These are phyloP conservation scores for Hygrocybe coccinea DNA, from an alignment of 768 basidiomycete species.

Conservation along the genomic window DNA sequence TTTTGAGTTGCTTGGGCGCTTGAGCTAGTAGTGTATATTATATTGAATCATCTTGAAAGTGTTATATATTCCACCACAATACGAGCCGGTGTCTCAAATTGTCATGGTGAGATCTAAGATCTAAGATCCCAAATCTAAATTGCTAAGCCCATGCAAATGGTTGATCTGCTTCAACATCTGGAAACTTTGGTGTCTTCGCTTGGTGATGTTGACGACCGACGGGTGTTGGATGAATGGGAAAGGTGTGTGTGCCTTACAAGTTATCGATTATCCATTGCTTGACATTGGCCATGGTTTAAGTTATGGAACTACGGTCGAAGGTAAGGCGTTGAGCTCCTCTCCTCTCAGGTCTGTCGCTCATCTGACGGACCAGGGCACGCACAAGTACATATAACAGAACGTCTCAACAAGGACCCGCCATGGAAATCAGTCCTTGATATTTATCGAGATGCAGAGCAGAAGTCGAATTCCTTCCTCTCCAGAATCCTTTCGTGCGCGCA, in stretches of 20 bases:
- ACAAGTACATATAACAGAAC: no score
- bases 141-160: no score
- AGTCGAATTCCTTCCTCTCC: conserved; percentile 9
- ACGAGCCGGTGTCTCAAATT: neutral
- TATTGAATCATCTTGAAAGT: no score
- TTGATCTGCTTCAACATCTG: conserved; percentile 18
- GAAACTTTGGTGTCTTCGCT: conserved; percentile 27
- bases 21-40: no score
- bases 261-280: neutral
- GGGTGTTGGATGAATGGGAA: conserved; percentile 28
- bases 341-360: neutral
- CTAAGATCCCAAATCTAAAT: no score
- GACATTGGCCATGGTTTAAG: neutral
- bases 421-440: conserved; percentile 33
- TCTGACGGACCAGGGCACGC: neutral
- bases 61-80: no score
- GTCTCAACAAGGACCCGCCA: neutral
- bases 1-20: no score
- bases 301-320: neutral
- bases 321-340: neutral
- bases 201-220: conserved; percentile 23
- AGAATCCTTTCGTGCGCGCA: conserved; percentile 26
- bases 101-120: neutral
- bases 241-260: conserved; percentile 19
- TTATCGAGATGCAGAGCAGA: conserved; percentile 12